A percentile compares a stretch with the other conserved stretches of the same genome.
phyloP scores from a whole-genome alignment of 176 grass and related monocot genomes.

The Rhynchospora pubera region DNA sequence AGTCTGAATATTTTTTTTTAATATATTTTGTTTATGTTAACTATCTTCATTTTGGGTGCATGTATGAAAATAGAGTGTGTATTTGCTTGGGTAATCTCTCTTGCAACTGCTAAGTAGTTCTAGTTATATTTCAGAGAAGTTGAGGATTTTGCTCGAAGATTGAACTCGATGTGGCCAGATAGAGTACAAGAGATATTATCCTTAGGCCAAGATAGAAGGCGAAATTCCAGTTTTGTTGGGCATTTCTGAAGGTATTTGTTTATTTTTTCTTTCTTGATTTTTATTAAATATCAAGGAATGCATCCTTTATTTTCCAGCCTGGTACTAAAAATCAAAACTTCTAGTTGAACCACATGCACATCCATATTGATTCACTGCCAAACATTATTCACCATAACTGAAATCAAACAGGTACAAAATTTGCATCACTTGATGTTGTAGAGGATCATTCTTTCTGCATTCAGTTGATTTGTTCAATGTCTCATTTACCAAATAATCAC shows the following conservation, averaged over 20 bases:
- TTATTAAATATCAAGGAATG: neutral
- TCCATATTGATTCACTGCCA: neutral
- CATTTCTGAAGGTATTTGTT: constrained; percentile 9
- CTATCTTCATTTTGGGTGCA: neutral
- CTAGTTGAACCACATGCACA: neutral
- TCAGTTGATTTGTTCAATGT: neutral
- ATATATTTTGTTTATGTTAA: neutral
- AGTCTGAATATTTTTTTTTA: neutral
- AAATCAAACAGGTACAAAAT: neutral
- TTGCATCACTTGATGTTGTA: neutral
- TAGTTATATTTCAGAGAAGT: constrained; percentile 71
- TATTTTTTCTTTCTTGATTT: neutral
- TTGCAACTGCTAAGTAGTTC: constrained; percentile 11
- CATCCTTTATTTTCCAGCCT: neutral
- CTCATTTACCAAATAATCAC: neutral
- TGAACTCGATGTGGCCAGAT: constrained; percentile 94
- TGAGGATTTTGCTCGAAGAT: constrained; percentile 89
- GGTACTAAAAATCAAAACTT: neutral
- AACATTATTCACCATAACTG: neutral
- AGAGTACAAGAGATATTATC: constrained; percentile 72
- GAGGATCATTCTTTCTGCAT: neutral
- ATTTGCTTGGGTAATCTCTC: constrained; percentile 4
- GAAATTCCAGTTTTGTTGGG: constrained; percentile 48
- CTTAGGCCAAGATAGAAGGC: constrained; percentile 65
- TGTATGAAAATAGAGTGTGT: neutral